These are phyloP conservation scores for Botrytis paeoniae DNA, from an alignment of 2,329 filamentous ascomycete genomes.

Conservation along the genomic window DNA sequence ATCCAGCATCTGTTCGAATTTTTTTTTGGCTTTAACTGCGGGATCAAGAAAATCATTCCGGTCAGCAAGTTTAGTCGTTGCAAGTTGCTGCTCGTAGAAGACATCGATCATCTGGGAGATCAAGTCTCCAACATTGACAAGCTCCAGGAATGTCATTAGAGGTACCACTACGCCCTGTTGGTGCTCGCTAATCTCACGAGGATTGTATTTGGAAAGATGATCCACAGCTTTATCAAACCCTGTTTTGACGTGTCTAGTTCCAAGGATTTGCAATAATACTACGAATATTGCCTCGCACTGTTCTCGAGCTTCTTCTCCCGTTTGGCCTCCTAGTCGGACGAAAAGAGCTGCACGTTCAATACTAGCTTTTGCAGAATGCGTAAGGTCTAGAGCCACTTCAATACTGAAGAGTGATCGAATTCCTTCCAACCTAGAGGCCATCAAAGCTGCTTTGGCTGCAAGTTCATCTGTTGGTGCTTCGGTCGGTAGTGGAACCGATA, in stretches of 20 bases:
- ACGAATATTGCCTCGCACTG: conserved; percentile 92
- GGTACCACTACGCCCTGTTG: conserved; percentile 78
- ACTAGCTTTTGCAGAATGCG: conserved; percentile 83
- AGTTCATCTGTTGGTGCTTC: conserved; percentile 86
- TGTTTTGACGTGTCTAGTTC: conserved; percentile 81
- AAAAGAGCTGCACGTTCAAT: conserved; percentile 84
- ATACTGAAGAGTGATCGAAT: conserved; percentile 96
- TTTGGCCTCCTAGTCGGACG: conserved; percentile 73
- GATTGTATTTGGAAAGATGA: conserved; percentile 88
- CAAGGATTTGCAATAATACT: conserved; percentile 76
- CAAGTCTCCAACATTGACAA: conserved; percentile 95
- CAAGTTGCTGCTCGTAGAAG: conserved; percentile 94
- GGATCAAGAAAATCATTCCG: conserved; percentile 93
- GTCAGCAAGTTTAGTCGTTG: conserved; percentile 77
- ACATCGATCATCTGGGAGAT: conserved; percentile 99
- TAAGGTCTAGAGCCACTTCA: conserved; percentile 85
- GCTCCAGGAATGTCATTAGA: conserved; percentile 90
- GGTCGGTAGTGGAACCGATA: conserved; percentile 44
- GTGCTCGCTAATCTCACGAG: conserved; percentile 73
- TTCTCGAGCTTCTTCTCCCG: conserved; percentile 77
- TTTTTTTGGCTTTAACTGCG: conserved; percentile 92
- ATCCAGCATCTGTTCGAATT: conserved; percentile 97
- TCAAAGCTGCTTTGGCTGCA: conserved; percentile 94
- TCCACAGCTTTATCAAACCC: conserved; percentile 91
- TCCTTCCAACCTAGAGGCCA: conserved; percentile 90